phyloP scores from a whole-genome alignment of 768 basidiomycete genomes.

The Termitomyces sp. region DNA sequence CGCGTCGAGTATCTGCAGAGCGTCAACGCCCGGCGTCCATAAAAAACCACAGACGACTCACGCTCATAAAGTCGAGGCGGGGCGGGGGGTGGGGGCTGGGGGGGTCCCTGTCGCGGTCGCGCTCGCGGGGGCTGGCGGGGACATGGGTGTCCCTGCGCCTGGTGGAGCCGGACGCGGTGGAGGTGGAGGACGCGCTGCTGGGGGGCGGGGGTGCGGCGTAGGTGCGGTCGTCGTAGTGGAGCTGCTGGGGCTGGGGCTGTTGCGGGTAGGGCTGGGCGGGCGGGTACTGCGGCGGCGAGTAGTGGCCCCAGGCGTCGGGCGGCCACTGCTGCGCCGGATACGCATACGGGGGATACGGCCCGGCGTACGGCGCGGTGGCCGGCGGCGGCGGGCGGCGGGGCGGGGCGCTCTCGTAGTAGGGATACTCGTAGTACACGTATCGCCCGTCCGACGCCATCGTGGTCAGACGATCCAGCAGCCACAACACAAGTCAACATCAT shows the following conservation, averaged over 20 bases:
- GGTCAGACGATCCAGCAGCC: background rate
- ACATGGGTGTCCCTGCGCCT: background rate
- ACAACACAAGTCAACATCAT: background rate
- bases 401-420: background rate
- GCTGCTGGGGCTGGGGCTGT: background rate
- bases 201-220: background rate
- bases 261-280: constrained; percentile 13
- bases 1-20: background rate
- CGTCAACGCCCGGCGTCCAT: no score
- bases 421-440: constrained; percentile 59
- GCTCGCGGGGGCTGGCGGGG: no score
- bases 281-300: constrained; percentile 1
- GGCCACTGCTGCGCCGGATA: constrained; percentile 6
- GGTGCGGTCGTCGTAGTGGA: background rate
- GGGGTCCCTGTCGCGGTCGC: background rate
- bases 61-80: background rate
- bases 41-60: background rate
- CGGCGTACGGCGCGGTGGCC: background rate
- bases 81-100: background rate
- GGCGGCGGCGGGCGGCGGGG: background rate
- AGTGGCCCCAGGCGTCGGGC: background rate
- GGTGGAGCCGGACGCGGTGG: background rate
- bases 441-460: constrained; percentile 40
- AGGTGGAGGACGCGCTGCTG: background rate
- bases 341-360: background rate